Base-by-base conservation (phyloP, 2,329 filamentous ascomycete species). In the Colletotrichum nymphaeae region DNA sequence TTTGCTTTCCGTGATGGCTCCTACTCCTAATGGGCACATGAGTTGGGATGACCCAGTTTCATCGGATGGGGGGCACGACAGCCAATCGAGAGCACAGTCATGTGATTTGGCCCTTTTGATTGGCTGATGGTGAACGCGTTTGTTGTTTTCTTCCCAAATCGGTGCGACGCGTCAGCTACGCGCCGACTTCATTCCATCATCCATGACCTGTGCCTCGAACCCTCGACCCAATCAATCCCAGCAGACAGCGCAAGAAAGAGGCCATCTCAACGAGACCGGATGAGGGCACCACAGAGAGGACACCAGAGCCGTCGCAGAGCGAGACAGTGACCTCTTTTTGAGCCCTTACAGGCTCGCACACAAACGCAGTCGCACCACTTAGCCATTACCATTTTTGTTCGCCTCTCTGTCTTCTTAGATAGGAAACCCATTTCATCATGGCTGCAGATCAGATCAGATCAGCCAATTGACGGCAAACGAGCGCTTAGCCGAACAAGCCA, bases 151-250 rank as follows among this genome's bases (percentile, higher is more conserved):
- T 73, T 63, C 56, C 69, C 24, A n/a, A 32, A 26, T 28, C 24
- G 59, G 67, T 35, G 46, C 42, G 62, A 71, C 71, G 71, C 67
- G 67, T 66, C 52, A 26, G 4, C 60, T 46, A 66, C 67, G 71
- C 71, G 67, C 71, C 67, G 28, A 73, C 71, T 69, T 70, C 67
- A 73, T 73, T 65, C 66, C 60, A 60, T 73, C 30, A 56, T 65
- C 66, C 60, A 60, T 73, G 42, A 49, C 59, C 24, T 64, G 30
- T 55, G 24, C 59, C 52, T 57, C n/a, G 26, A 68, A 57, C 46
- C 46, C 58, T 69, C 32, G 49, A 37, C 32, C 60, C 67, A 73
- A 71, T 66, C 67, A 62, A 71, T 57, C 66, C 65, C 53, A 28
- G 42, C 49, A 70, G 32, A 53, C 58, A 63, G 24, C 66, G 30